These are phyloP conservation scores for Passalora sequoiae DNA, from an alignment of 2,329 filamentous ascomycete genomes.

Conservation along the genomic window DNA sequence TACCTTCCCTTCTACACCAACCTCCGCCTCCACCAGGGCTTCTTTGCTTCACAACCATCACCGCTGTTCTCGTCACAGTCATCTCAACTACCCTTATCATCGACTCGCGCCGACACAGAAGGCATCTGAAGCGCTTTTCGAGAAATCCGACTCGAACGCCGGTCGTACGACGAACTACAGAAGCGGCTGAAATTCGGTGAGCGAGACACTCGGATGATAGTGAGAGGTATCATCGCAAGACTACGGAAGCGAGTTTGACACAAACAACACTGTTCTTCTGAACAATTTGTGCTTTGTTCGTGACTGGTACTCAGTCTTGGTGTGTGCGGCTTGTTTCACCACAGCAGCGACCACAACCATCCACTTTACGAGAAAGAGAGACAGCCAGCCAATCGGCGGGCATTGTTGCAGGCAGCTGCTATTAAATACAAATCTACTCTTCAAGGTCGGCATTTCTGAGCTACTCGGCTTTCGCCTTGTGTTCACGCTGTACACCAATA, in stretches of 20 bases:
- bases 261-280: constrained; percentile 2
- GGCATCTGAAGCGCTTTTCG: not conserved
- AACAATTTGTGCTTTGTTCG: constrained; percentile 3
- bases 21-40: too few relatives aligned
- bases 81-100: too few relatives aligned
- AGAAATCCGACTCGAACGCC: not conserved
- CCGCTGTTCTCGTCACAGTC: too few relatives aligned
- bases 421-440: constrained; percentile 29
- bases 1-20: too few relatives aligned
- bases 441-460: constrained; percentile 26
- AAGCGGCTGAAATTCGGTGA: constrained; percentile 1
- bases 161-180: not conserved
- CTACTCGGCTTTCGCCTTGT: constrained; percentile 21
- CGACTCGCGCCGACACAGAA: too few relatives aligned
- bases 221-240: not conserved
- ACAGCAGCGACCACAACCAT: constrained; percentile 13
- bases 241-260: not conserved
- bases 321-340: constrained; percentile 15
- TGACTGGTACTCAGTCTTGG: constrained; percentile 12
- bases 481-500: constrained; percentile 27
- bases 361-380: constrained; percentile 13
- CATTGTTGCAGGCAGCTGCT: constrained; percentile 29
- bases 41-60: too few relatives aligned
- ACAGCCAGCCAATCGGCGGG: constrained; percentile 10
- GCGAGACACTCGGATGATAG: not conserved